Evolutionary conservation across 306 rosid species (phyloP), one percentile per base, ranked within the genome.

Genomic region (Hippophae gyantsensis): DNA sequence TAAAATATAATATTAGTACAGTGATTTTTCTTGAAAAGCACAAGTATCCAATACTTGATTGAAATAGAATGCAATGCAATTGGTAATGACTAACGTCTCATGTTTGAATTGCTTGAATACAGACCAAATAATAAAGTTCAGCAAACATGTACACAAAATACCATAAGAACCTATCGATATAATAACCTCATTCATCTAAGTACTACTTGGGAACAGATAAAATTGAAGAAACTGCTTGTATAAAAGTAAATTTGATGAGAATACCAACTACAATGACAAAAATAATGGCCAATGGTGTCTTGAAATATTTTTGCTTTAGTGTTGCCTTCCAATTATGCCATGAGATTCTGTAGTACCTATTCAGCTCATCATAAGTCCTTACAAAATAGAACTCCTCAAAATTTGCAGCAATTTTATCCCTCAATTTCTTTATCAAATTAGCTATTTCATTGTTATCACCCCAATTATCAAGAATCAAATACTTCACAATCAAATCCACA

Each of bases 261-360:
- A 53, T 1, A 47, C n/a, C 6, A 6, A 63, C 70, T 6, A 44
- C 73, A 48, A 44, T 8, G 52, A 66, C 7, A 6, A 76, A 70
- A 32, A 66, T 58, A 6, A 9, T 0, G 13, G 73, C 46, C 76
- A 73, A 70, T 5, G 73, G 73, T 9, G 67, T 70, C 27, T 60
- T 42, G 57, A 66, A 70, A 40, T 75, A 75, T 25, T 66, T 56
- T 13, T 62, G 68, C 32, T 43, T 52, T 52, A 70, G 52, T 27
- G 32, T 76, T 27, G 67, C 76, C 70, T 27, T 75, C 70, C 67
- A 65, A 10, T 12, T 61, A 46, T 71, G 57, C 66, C 75, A 70
- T 0, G 63, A 40, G 10, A 7, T 6, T 40, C 38, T 61, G 62
- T 55, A 56, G 48, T 60, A 52, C 0, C 7, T 42, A 13, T 75